Conservation (phyloP, 2,329 filamentous ascomycete species). For the Samsoniella hepiali region DNA sequence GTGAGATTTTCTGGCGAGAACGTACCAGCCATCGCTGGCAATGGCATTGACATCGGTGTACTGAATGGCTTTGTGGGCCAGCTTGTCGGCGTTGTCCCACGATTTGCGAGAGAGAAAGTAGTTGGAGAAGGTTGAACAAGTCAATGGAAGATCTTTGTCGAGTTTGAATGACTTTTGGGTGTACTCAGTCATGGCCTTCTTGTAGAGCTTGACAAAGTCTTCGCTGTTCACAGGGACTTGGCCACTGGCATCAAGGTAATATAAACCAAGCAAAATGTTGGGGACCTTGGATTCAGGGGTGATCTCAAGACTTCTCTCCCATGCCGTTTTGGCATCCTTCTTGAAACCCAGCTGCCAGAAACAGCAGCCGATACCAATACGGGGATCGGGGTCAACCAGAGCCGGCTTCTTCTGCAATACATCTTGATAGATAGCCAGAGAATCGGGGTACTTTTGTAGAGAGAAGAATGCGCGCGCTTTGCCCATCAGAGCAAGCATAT, state of each 20-base stretch:
- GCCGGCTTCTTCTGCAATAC: constrained; percentile 82
- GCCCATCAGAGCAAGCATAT: constrained; percentile 89
- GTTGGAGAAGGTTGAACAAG: constrained; percentile 82
- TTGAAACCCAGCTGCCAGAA: constrained; percentile 96
- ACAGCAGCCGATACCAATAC: constrained; percentile 94
- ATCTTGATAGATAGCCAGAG: constrained; percentile 81
- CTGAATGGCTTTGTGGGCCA: constrained; percentile 91
- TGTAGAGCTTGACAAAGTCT: constrained; percentile 81
- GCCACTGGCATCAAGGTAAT: constrained; percentile 83
- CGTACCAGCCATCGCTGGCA: constrained; percentile 95
- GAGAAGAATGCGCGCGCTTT: constrained; percentile 85
- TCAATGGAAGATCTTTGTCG: constrained; percentile 85
- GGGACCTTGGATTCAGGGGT: constrained; percentile 81
- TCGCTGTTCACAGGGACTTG: constrained; percentile 80
- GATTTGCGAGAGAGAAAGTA: constrained; percentile 86
- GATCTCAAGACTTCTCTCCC: constrained; percentile 83
- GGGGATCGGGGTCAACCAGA: constrained; percentile 86
- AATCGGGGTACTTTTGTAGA: constrained; percentile 79
- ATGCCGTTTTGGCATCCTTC: constrained; percentile 84
- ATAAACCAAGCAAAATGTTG: constrained; percentile 84
- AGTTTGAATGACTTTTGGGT: constrained; percentile 91
- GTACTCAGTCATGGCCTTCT: constrained; percentile 90
- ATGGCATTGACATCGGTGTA: constrained; percentile 95
- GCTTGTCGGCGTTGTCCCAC: constrained; percentile 75
- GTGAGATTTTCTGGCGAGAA: constrained; percentile 88